phyloP scores from a whole-genome alignment of 495 filamentous ascomycete species.

The Recurvomyces mirabilis region DNA sequence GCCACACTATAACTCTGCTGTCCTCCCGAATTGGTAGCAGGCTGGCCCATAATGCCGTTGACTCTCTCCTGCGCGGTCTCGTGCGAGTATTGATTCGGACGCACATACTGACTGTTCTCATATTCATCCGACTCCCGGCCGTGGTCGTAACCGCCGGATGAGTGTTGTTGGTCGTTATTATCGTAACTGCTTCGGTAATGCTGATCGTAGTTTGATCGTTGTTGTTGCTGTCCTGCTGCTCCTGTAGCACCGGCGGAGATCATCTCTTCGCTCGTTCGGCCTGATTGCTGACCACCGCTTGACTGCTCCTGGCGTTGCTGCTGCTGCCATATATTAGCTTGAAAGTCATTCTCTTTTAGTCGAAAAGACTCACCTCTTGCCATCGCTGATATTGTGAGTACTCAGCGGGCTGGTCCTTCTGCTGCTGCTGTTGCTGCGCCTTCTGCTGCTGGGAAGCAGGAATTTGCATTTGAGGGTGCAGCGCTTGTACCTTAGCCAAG shows the following conservation, averaged over 20 bases:
- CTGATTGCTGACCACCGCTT: slow-evolving; percentile 10
- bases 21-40: not conserved
- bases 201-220: slow-evolving; percentile 2
- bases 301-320: slow-evolving; percentile 11
- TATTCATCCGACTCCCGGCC: slow-evolving; percentile 17
- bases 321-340: not conserved
- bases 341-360: no score
- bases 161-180: not conserved
- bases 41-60: slow-evolving; percentile 11
- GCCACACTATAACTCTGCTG: slow-evolving; percentile 26
- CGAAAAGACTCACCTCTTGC: slow-evolving; percentile 51
- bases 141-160: slow-evolving; percentile 7
- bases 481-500: slow-evolving; percentile 94
- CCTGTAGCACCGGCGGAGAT: not conserved
- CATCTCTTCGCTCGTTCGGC: not conserved
- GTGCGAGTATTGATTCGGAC: slow-evolving; percentile 2
- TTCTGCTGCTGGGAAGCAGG: slow-evolving; percentile 44
- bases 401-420: slow-evolving; percentile 52
- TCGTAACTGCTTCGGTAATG: slow-evolving; percentile 10
- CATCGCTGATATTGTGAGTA: slow-evolving; percentile 52
- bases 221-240: not conserved
- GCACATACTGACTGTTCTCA: not conserved
- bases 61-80: slow-evolving; percentile 6
- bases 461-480: slow-evolving; percentile 85
- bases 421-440: slow-evolving; percentile 40